Evolutionary conservation across 1,284 basidiomycete genomes (phyloP).

Genomic region (Cronartium quercuum): DNA sequence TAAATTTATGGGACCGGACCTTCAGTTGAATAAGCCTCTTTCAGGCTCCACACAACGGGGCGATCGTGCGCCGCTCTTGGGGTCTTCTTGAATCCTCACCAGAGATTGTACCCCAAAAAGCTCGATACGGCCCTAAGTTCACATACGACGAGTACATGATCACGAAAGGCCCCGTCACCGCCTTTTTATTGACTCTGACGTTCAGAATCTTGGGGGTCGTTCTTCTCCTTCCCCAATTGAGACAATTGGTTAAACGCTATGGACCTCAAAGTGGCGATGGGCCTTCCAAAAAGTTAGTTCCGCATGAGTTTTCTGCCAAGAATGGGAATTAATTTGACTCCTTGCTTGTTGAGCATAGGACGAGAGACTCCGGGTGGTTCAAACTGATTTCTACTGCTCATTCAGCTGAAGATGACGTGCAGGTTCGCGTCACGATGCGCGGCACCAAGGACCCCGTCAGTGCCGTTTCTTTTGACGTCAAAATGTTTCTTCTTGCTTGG

Average conservation of each 20-base stretch:
- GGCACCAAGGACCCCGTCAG: constrained; percentile 45
- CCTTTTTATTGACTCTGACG: constrained; percentile 15
- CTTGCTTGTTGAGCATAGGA: background rate
- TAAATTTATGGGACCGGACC: background rate
- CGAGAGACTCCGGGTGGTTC: constrained; percentile 44
- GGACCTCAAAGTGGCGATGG: constrained; percentile 44
- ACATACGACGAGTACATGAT: constrained; percentile 27
- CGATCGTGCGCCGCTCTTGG: constrained; percentile 44
- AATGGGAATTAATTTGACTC: background rate
- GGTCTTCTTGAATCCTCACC: constrained; percentile 43
- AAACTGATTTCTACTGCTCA: constrained; percentile 43
- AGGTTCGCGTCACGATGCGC: constrained; percentile 41
- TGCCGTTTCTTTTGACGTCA: background rate
- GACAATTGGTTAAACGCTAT: constrained; percentile 41
- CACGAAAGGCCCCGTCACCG: constrained; percentile 13
- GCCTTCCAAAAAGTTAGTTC: constrained; percentile 38
- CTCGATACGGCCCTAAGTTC: constrained; percentile 32
- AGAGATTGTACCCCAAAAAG: background rate
- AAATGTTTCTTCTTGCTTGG: too few species aligned
- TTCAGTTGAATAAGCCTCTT: background rate
- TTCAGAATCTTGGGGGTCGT: constrained; percentile 36
- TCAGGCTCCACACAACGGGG: constrained; percentile 42
- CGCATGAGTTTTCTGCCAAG: background rate
- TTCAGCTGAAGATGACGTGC: constrained; percentile 41
- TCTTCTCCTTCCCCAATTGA: constrained; percentile 42